phyloP scores from a whole-genome alignment of 768 basidiomycete species.

The Lentinula detonsa region DNA sequence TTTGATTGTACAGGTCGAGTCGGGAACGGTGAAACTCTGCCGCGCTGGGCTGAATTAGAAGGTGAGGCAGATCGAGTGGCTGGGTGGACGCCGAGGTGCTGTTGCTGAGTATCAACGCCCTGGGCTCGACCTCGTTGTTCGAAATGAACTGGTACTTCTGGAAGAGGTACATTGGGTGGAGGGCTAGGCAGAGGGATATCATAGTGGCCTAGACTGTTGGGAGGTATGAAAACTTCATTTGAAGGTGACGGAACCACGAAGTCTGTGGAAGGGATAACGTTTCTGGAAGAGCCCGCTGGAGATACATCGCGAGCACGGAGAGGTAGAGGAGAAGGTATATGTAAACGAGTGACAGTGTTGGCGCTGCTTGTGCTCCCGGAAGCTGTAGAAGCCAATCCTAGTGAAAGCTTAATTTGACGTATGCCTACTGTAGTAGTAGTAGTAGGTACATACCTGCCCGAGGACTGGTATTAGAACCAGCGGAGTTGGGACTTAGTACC shows the following conservation, averaged over 20 bases:
- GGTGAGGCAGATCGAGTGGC: slow-evolving; percentile 3
- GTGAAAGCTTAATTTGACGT: not conserved
- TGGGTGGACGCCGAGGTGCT: not conserved
- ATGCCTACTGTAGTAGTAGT: not conserved
- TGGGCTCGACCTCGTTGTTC: not conserved
- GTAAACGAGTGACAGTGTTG: not conserved
- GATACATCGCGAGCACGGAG: not conserved
- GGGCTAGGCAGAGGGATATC: slow-evolving; percentile 42
- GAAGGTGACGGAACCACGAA: slow-evolving; percentile 10
- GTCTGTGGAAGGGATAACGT: slow-evolving; percentile 5
- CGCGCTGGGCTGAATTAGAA: slow-evolving; percentile 24
- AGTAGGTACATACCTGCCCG: not conserved
- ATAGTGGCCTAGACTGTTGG: slow-evolving; percentile 5
- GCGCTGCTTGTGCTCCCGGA: not conserved
- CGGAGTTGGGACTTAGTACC: slow-evolving; percentile 14
- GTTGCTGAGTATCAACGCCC: not conserved
- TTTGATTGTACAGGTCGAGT: slow-evolving; percentile 28
- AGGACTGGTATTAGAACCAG: not conserved
- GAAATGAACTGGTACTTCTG: slow-evolving; percentile 21
- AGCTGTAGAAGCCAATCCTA: not conserved
- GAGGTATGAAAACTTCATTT: not conserved
- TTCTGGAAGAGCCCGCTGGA: not conserved
- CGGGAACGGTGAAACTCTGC: slow-evolving; percentile 48
- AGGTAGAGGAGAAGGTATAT: not conserved
- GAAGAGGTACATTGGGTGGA: slow-evolving; percentile 39